These are phyloP conservation scores for Lepraria neglecta DNA, from an alignment of 495 filamentous ascomycete genomes.

Conservation along the genomic window DNA sequence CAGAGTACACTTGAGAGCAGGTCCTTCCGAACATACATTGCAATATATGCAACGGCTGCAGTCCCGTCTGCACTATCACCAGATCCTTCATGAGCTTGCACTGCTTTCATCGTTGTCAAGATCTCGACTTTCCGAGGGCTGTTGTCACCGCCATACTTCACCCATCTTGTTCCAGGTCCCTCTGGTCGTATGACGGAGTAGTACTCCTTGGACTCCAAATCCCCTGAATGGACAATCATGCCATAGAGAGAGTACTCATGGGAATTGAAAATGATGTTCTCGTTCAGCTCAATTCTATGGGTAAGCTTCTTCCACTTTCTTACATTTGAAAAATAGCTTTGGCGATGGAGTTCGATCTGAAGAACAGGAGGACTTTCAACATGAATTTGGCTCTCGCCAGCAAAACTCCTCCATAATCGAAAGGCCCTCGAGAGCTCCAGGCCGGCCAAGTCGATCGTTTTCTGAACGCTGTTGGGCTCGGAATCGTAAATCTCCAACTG, in stretches of 20 bases:
- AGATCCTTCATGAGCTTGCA: slow-evolving; percentile 48
- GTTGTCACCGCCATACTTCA: slow-evolving; percentile 52
- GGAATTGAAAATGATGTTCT: slow-evolving; percentile 43
- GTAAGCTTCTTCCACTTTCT: slow-evolving; percentile 55
- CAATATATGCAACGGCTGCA: slow-evolving; percentile 49
- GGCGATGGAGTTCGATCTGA: slow-evolving; percentile 54
- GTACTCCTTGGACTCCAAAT: slow-evolving; percentile 55
- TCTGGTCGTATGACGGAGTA: slow-evolving; percentile 55
- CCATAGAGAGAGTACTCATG: slow-evolving; percentile 54
- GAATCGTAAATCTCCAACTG: not conserved
- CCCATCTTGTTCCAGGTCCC: slow-evolving; percentile 52
- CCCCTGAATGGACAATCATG: slow-evolving; percentile 56
- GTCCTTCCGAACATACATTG: slow-evolving; percentile 55
- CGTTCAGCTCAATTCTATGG: slow-evolving; percentile 50
- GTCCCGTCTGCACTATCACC: slow-evolving; percentile 33
- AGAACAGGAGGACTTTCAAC: slow-evolving; percentile 40
- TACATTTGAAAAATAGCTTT: slow-evolving; percentile 45
- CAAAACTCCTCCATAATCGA: slow-evolving; percentile 23
- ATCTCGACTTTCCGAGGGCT: slow-evolving; percentile 49
- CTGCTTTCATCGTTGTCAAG: slow-evolving; percentile 52
- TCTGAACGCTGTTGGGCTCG: slow-evolving; percentile 27
- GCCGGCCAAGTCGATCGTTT: slow-evolving; percentile 26
- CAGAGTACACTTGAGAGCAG: slow-evolving; percentile 29
- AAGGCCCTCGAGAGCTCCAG: slow-evolving; percentile 24
- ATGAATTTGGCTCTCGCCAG: slow-evolving; percentile 8